A percentile compares a stretch with the other conserved stretches of the same genome.
Conservation (phyloP, 169 alveolate genomes). For the Babesia sp. region DNA sequence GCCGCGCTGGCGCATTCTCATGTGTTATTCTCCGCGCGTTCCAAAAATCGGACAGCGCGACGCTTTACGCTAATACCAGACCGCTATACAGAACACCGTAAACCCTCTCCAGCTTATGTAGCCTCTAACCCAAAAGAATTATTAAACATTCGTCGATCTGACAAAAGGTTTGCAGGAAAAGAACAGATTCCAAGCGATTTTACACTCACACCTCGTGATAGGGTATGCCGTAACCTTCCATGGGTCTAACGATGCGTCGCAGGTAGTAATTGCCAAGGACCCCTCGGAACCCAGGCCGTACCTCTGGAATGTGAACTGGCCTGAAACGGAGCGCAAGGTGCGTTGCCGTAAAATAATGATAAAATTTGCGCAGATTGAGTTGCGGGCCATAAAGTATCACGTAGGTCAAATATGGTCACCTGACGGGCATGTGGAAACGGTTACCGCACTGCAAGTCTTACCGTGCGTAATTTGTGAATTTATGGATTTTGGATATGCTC, state of each 20-base stretch:
- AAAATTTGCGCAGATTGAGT: conserved; percentile 53
- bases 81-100: neutral
- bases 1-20: neutral
- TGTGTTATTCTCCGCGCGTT: neutral
- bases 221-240: neutral
- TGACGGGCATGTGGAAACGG: conserved; percentile 74
- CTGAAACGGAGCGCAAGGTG: conserved; percentile 64
- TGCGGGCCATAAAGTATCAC: conserved; percentile 66
- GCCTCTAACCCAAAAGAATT: neutral
- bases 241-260: neutral
- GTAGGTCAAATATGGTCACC: conserved; percentile 76
- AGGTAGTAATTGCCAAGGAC: conserved; percentile 47
- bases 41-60: neutral
- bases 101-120: neutral
- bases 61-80: neutral
- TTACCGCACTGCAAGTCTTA: conserved; percentile 68
- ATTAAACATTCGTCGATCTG: too few species aligned
- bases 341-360: neutral
- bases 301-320: conserved; percentile 62
- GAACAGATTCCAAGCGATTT: conserved; percentile 15
- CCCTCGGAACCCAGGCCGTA: conserved; percentile 64
- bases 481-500: conserved; percentile 75
- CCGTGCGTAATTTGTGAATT: conserved; percentile 75
- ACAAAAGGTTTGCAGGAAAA: neutral
- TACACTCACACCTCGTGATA: conserved; percentile 26